Evolutionary conservation across 2,329 filamentous ascomycete genomes (phyloP).

Genomic region (Metarhizium robertsii): DNA sequence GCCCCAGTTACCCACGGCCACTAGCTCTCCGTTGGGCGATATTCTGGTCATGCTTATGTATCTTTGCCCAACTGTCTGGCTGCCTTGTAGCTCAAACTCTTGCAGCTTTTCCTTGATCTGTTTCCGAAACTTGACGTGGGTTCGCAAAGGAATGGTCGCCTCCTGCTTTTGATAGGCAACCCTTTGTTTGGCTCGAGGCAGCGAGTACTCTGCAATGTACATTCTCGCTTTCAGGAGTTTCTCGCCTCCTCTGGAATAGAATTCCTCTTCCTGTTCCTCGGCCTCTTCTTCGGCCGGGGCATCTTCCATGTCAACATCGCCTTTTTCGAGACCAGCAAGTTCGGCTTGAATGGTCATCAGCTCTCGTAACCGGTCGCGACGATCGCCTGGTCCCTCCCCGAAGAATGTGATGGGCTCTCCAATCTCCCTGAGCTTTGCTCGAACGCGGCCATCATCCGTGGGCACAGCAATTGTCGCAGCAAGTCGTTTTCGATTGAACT

Average conservation of each 20-base stretch:
- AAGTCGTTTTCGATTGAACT: conserved; percentile 85
- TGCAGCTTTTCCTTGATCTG: conserved; percentile 74
- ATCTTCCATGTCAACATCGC: conserved; percentile 55
- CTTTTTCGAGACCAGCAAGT: conserved; percentile 43
- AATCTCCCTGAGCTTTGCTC: conserved; percentile 69
- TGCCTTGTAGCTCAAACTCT: conserved; percentile 84
- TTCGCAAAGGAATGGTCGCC: conserved; percentile 72
- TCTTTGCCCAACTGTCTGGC: conserved; percentile 83
- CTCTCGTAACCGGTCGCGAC: conserved; percentile 77
- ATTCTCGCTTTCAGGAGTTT: conserved; percentile 68
- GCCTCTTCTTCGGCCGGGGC: conserved; percentile 49
- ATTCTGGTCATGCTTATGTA: conserved; percentile 89
- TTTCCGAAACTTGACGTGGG: conserved; percentile 88
- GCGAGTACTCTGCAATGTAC: conserved; percentile 71
- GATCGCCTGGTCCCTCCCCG: conserved; percentile 77
- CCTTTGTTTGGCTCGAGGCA: conserved; percentile 72
- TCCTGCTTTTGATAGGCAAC: conserved; percentile 72
- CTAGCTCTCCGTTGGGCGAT: conserved; percentile 70
- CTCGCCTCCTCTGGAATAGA: conserved; percentile 77
- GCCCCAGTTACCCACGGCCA: conserved; percentile 89
- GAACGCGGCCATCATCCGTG: conserved; percentile 84
- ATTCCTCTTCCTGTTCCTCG: conserved; percentile 79
- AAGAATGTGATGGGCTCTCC: conserved; percentile 94
- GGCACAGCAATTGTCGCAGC: conserved; percentile 86
- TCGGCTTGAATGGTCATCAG: conserved; percentile 67